Evolutionary conservation across 768 basidiomycete species (phyloP).

Genomic region (Sporobolomyces phaffii): DNA sequence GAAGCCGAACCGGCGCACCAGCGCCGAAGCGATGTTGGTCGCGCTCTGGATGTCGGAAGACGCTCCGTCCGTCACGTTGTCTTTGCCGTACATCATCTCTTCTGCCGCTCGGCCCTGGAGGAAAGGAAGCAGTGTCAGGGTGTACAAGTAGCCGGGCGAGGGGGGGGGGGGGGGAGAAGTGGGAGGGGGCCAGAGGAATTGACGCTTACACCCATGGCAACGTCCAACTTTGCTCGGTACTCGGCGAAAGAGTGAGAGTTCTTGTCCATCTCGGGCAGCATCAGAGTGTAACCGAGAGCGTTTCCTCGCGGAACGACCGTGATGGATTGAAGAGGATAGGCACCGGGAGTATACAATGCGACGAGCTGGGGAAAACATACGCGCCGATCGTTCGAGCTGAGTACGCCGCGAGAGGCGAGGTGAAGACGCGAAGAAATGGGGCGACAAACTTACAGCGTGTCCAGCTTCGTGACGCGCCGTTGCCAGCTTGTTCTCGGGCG

Average conservation of each 20-base stretch:
- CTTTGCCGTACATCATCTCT: slow-evolving; percentile 50
- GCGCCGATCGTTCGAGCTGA: background rate
- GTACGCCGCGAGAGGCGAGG: background rate
- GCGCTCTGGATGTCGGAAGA: slow-evolving; percentile 74
- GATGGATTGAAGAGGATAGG: slow-evolving; percentile 82
- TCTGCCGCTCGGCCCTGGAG: slow-evolving; percentile 89
- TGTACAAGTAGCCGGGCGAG: too few species aligned
- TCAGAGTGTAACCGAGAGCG: slow-evolving; percentile 64
- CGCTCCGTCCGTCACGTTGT: slow-evolving; percentile 74
- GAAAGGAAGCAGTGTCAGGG: too few species aligned
- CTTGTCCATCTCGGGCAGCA: slow-evolving; percentile 48
- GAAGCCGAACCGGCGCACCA: slow-evolving; percentile 69
- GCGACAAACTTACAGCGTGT: slow-evolving; percentile 26
- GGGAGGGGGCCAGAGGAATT: background rate
- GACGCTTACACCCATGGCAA: slow-evolving; percentile 31
- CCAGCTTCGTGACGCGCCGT: slow-evolving; percentile 88
- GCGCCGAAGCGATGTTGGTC: slow-evolving; percentile 68
- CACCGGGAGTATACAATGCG: slow-evolving; percentile 86
- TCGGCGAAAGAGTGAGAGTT: slow-evolving; percentile 46
- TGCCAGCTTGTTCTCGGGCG: slow-evolving; percentile 71
- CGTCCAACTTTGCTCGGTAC: slow-evolving; percentile 45
- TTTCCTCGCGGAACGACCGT: slow-evolving; percentile 95
- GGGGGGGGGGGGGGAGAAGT: too few species aligned
- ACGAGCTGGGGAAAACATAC: slow-evolving; percentile 48
- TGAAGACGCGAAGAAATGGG: background rate